phyloP scores from a whole-genome alignment of 2,329 filamentous ascomycete species.

The Sclerotinia spermophila region DNA sequence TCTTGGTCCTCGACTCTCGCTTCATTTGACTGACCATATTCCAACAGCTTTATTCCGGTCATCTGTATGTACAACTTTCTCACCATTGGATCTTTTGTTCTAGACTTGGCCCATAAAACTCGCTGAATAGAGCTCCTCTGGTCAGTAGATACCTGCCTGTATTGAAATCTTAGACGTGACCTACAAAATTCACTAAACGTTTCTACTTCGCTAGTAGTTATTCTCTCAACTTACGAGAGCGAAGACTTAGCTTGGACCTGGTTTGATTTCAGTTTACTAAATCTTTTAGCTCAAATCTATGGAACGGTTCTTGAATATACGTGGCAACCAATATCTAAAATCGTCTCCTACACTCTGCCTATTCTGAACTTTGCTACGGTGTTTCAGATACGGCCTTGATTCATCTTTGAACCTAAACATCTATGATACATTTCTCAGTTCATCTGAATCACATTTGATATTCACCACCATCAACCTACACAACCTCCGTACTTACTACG shows the following conservation, averaged over 20 bases:
- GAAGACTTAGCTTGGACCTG: too few relatives aligned
- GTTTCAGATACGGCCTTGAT: neutral
- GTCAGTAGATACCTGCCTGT: neutral
- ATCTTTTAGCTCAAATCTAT: neutral
- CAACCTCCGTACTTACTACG: neutral
- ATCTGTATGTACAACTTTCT: neutral
- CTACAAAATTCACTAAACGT: neutral
- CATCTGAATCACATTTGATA: neutral
- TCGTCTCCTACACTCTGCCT: too few relatives aligned
- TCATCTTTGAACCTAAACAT: neutral
- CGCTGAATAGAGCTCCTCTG: neutral
- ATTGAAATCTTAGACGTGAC: neutral
- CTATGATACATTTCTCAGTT: neutral
- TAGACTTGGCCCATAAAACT: neutral
- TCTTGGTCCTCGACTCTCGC: neutral
- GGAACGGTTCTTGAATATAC: neutral
- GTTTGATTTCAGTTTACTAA: neutral
- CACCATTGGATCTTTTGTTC: neutral
- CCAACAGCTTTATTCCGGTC: accelerated
- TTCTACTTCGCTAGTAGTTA: neutral
- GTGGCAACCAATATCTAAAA: neutral
- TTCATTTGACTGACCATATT: neutral
- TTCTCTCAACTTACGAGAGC: neutral
- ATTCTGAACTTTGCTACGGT: neutral
- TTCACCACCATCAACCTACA: neutral